A percentile compares a stretch with the other conserved stretches of the same genome.
Evolutionary conservation across 2,329 filamentous ascomycete species (phyloP).

Genomic region (Pestalotiopsis sp.): DNA sequence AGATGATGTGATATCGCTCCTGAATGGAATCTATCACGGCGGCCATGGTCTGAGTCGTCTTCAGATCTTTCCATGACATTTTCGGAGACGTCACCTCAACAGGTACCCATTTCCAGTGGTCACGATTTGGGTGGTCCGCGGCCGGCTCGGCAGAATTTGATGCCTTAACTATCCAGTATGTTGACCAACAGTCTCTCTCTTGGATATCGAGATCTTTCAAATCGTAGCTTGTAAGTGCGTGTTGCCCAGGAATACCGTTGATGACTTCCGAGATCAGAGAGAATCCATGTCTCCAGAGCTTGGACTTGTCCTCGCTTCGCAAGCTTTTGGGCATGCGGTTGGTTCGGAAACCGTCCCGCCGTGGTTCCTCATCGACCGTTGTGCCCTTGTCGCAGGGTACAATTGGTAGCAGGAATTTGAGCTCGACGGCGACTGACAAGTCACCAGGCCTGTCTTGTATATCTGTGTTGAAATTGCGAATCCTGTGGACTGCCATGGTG

Average conservation of each 20-base stretch:
- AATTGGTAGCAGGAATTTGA: slow-evolving; percentile 13
- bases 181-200: slow-evolving; percentile 35
- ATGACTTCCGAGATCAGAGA: slow-evolving; percentile 30
- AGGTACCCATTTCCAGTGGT: slow-evolving; percentile 32
- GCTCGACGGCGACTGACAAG: slow-evolving; percentile 11
- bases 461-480: not conserved
- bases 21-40: slow-evolving; percentile 26
- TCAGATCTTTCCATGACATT: slow-evolving; percentile 25
- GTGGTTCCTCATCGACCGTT: not conserved
- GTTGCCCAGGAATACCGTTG: slow-evolving; percentile 16
- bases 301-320: slow-evolving; percentile 78
- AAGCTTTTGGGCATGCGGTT: slow-evolving; percentile 34
- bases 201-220: slow-evolving; percentile 20
- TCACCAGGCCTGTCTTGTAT: not conserved
- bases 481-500: not conserved
- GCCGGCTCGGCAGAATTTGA: slow-evolving; percentile 37
- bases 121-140: slow-evolving; percentile 21
- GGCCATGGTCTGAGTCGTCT: slow-evolving; percentile 19
- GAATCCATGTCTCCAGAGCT: slow-evolving; percentile 86
- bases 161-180: slow-evolving; percentile 40
- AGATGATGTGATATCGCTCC: slow-evolving; percentile 24
- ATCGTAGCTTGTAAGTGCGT: slow-evolving; percentile 28
- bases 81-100: slow-evolving; percentile 39
- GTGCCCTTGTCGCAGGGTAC: not conserved
- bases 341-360: not conserved